Conservation (phyloP, 192 early-diverging fungal species). For the Dissophora ornata region DNA sequence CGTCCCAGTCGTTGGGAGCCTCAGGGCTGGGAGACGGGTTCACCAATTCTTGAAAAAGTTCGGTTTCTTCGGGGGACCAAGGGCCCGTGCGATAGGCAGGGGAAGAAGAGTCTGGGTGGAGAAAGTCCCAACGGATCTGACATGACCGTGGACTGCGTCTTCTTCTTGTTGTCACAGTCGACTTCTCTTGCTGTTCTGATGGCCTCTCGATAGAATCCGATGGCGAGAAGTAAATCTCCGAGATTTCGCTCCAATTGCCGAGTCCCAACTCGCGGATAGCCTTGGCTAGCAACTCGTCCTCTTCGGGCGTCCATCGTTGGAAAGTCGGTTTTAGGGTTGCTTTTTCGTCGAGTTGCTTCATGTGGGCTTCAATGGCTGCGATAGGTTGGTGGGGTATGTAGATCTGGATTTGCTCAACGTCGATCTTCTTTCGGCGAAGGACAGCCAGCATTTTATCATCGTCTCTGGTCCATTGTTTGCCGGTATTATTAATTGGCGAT, state of each 20-base stretch:
- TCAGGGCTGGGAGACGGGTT: constrained; percentile 1
- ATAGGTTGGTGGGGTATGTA: constrained; percentile 35
- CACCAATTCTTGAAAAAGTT: constrained; percentile 29
- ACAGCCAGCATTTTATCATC: constrained; percentile 21
- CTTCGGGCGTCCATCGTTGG: constrained; percentile 31
- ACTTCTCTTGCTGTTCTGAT: too few relatives aligned
- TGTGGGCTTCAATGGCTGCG: constrained; percentile 2
- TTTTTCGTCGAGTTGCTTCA: background rate
- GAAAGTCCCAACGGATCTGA: constrained; percentile 39
- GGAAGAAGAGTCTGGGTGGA: constrained; percentile 2
- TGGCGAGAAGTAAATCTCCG: constrained; percentile 11
- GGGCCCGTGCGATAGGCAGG: constrained; percentile 11
- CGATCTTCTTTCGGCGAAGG: constrained; percentile 4
- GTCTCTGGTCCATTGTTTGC: constrained; percentile 17
- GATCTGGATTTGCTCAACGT: constrained; percentile 17
- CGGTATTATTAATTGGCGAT: background rate
- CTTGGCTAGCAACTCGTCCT: constrained; percentile 11
- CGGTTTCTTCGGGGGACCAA: constrained; percentile 27
- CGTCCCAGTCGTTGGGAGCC: constrained; percentile 26
- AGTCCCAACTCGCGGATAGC: constrained; percentile 2
- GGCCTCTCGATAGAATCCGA: background rate
- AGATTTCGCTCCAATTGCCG: constrained; percentile 11
- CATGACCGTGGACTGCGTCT: constrained; percentile 33
- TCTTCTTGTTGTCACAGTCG: background rate
- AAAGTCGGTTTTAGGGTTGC: constrained; percentile 16